Percentiles rank a stretch among this genome's conserved stretches.
Conservation (phyloP, 148 eudicot genomes). For the Diospyros kaki region DNA sequence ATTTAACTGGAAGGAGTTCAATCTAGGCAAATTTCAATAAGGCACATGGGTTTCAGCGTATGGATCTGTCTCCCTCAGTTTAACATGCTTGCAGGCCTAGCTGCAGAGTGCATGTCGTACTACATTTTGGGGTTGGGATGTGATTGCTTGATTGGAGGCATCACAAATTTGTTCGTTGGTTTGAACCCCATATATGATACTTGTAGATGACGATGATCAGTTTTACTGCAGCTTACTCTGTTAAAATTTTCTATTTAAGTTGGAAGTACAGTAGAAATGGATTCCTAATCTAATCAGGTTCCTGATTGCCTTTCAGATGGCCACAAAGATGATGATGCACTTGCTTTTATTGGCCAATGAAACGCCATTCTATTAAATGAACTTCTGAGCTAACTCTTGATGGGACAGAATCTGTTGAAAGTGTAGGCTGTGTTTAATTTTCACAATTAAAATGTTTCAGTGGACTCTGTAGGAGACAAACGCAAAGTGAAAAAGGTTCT, state of each 20-base stretch:
- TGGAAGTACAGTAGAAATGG: too few relatives aligned
- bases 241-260: too few relatives aligned
- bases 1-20: not conserved
- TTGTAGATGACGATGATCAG: too few relatives aligned
- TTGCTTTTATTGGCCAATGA: not conserved
- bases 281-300: conserved; percentile 25
- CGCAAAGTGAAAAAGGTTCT: conserved; percentile 4
- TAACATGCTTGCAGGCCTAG: conserved; percentile 7
- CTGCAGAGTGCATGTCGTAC: conserved; percentile 9
- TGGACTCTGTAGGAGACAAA: too few relatives aligned
- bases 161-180: not conserved
- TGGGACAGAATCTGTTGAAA: not conserved
- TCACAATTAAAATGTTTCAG: not conserved
- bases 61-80: conserved; percentile 1
- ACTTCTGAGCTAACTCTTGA: not conserved
- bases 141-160: not conserved
- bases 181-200: not conserved
- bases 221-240: too few relatives aligned
- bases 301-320: too few relatives aligned
- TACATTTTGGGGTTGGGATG: not conserved
- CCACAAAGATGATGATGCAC: not conserved
- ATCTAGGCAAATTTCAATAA: not conserved
- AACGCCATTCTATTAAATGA: not conserved
- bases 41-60: conserved; percentile 13
- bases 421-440: not conserved